Conservation (phyloP, 2,329 filamentous ascomycete genomes). For the Ascochyta fabae region DNA sequence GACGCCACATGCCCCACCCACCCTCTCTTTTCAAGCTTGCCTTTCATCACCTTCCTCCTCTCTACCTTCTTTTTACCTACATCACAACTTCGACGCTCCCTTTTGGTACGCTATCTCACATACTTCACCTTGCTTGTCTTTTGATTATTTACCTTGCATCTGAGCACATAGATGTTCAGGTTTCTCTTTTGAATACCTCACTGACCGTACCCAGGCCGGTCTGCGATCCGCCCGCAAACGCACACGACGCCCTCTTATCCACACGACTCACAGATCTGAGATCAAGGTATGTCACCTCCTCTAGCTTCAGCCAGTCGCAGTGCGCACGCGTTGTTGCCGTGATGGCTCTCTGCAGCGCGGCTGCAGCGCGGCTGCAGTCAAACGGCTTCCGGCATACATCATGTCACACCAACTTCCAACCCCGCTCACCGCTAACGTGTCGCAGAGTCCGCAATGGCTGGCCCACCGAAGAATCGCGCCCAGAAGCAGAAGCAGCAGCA, state of each 20-base stretch:
- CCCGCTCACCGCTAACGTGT: slow-evolving; percentile 26
- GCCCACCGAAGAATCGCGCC: slow-evolving; percentile 44
- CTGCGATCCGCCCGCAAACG: slow-evolving; percentile 16
- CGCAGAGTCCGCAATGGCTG: slow-evolving; percentile 44
- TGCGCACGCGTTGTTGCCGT: background rate
- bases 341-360: background rate
- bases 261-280: slow-evolving; percentile 9
- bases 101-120: slow-evolving; percentile 9
- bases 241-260: slow-evolving; percentile 6
- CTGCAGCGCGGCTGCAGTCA: background rate
- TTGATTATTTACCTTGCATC: background rate
- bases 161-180: slow-evolving; percentile 17
- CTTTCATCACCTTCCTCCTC: slow-evolving; percentile 5
- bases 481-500: slow-evolving; percentile 35
- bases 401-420: slow-evolving; percentile 1
- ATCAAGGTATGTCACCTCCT: slow-evolving; percentile 23
- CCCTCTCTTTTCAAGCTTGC: background rate
- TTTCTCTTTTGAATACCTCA: slow-evolving; percentile 13
- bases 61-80: background rate
- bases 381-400: background rate
- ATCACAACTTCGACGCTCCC: background rate
- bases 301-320: background rate
- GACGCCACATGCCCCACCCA: slow-evolving; percentile 11
- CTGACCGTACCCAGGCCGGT: slow-evolving; percentile 24
- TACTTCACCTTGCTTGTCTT: background rate